Evolutionary conservation across 179 eudicot species (phyloP).

Genomic region (Pouteria campechiana): DNA sequence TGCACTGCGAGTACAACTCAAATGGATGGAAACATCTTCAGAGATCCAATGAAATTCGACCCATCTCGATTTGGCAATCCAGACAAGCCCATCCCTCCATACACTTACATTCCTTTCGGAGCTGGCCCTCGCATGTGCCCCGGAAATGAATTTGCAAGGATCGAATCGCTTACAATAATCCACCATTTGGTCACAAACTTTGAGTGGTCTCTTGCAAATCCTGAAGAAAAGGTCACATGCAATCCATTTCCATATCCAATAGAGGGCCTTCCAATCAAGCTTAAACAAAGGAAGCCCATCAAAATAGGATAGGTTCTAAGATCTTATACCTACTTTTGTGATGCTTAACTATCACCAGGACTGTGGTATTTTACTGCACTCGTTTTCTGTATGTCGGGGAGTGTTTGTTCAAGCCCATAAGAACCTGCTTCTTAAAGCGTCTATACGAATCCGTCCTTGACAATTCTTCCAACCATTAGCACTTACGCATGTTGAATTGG

Average conservation of each 20-base stretch:
- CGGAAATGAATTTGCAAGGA: not conserved
- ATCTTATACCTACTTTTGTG: too few species aligned
- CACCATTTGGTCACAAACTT: not conserved
- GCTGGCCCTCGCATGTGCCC: constrained; percentile 8
- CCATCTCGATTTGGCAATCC: constrained; percentile 3
- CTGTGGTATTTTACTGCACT: too few species aligned
- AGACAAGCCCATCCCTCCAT: constrained; percentile 5
- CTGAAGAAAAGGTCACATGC: not conserved
- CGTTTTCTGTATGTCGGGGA: too few species aligned
- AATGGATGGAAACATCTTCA: constrained; percentile 14
- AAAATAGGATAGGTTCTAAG: too few species aligned
- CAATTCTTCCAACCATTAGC: too few species aligned
- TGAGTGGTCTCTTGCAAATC: not conserved
- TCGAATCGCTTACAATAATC: not conserved
- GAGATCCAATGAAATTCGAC: constrained; percentile 6
- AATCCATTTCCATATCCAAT: not conserved
- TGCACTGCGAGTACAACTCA: constrained; percentile 14
- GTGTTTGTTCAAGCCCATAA: too few species aligned
- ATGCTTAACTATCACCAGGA: too few species aligned
- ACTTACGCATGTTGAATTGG: too few species aligned
- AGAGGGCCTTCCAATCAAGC: constrained; percentile 5
- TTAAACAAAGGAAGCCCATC: not conserved
- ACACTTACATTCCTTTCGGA: constrained; percentile 9
- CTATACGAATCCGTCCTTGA: too few species aligned
- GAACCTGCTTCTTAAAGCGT: too few species aligned